phyloP scores from a whole-genome alignment of 2,329 filamentous ascomycete species.

The Beauveria sp. region DNA sequence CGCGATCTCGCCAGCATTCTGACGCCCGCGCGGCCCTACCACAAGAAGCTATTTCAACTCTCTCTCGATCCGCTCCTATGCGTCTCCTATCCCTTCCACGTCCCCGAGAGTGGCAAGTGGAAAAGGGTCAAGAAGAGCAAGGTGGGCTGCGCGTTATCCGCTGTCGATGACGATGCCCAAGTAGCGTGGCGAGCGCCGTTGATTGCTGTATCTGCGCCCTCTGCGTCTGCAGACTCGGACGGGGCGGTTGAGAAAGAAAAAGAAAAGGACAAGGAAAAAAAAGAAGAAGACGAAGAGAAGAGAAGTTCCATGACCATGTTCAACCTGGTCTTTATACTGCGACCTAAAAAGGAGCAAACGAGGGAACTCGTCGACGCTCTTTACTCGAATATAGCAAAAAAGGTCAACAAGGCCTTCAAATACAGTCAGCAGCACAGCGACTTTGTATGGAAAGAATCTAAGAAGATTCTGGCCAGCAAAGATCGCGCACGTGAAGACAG shows the following conservation, averaged over 20 bases:
- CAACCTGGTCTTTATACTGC: slow-evolving; percentile 88
- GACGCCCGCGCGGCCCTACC: slow-evolving; percentile 66
- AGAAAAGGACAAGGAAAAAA: slow-evolving; percentile 25
- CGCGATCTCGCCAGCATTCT: slow-evolving; percentile 73
- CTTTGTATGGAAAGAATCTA: slow-evolving; percentile 88
- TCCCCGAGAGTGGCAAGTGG: slow-evolving; percentile 72
- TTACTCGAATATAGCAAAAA: slow-evolving; percentile 84
- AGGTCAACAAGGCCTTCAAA: slow-evolving; percentile 85
- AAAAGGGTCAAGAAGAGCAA: slow-evolving; percentile 50
- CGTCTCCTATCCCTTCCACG: slow-evolving; percentile 76
- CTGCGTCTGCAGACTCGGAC: slow-evolving; percentile 20
- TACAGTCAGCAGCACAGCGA: slow-evolving; percentile 85
- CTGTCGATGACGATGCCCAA: slow-evolving; percentile 21
- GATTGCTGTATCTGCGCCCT: slow-evolving; percentile 13
- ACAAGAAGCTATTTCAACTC: slow-evolving; percentile 77
- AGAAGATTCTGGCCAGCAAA: slow-evolving; percentile 72
- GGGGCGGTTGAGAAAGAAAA: slow-evolving; percentile 18
- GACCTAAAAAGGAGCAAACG: slow-evolving; percentile 70
- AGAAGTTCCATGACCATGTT: slow-evolving; percentile 87
- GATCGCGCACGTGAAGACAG: slow-evolving; percentile 69
- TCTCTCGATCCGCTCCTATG: slow-evolving; percentile 73
- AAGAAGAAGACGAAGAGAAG: slow-evolving; percentile 52
- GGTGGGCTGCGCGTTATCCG: slow-evolving; percentile 12
- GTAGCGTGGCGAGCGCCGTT: slow-evolving; percentile 22
- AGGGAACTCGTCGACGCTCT: slow-evolving; percentile 67